Base-by-base conservation (phyloP, 192 early-diverging fungal genomes). In the Coemansia sp. region DNA sequence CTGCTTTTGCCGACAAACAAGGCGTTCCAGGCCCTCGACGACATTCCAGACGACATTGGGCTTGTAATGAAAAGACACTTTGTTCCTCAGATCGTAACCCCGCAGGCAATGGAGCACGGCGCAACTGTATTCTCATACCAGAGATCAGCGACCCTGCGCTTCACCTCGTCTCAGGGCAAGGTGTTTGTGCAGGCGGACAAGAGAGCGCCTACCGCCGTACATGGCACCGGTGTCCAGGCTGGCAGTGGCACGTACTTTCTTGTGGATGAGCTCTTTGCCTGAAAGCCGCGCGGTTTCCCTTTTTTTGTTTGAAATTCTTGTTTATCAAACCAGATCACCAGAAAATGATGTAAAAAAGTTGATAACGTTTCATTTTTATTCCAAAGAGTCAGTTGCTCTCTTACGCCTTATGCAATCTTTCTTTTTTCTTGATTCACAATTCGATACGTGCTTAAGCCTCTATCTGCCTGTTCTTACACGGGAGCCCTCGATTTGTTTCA, bases 1-100 rank as follows among this genome's bases (percentile, higher is more conserved):
- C 61, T 81, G 36, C 63, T 81, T 29, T 38, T 81, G 64, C 79
- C 79, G 8, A 81, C 79, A 9, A 81, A 81, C 70, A 52, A 71
- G 23, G 79, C 79, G 5, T 81, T 81, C 54, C 63, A 56, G 59
- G 60, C 46, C 14, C 60, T 72, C 22, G 66, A 54, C 38, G 38
- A 62, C 35, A 55, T 73, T 2, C 79, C 79, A 0, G 73, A 73
- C 14, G 70, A 75, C 43, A 33, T 81, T 40, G 79, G 75, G 29
- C 49, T 62, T 43, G 70, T 70, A 11, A 73, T 81, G 73, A 59
- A 65, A 58, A 67, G 67, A 45, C 79, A 81, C 41, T 75, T 81
- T 65, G 61, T 81, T 33, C 70, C 79, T 11, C 73, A 72, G 40
- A 32, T 35, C 9, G 57, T 75, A 9, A 73, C 79, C 0, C 33